Percentiles rank a stretch among this genome's conserved stretches.
Conservation (phyloP, 306 rosid genomes). For the Corylus heterophylla region DNA sequence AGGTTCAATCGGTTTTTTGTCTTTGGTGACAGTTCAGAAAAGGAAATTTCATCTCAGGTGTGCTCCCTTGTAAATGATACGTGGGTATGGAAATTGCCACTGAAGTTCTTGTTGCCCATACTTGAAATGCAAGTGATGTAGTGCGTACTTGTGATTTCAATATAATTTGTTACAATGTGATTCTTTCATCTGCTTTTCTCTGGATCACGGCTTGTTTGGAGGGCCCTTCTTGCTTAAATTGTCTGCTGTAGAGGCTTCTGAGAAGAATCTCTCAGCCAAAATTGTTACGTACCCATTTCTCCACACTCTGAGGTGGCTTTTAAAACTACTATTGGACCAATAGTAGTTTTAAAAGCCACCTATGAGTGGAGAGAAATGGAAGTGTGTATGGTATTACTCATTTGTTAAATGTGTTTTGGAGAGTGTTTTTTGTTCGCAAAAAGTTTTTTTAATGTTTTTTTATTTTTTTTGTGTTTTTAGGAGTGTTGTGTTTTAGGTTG, state of each 20-base stretch:
- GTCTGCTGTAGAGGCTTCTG: not conserved
- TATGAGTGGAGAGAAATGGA: no score
- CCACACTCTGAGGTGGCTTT: no score
- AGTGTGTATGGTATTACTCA: no score
- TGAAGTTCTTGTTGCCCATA: constrained; percentile 14
- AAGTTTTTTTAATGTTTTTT: no score
- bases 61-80: constrained; percentile 39
- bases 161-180: constrained; percentile 14
- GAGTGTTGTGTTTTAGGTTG: not conserved
- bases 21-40: constrained; percentile 19
- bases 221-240: not conserved
- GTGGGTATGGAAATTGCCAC: constrained; percentile 13
- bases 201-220: not conserved
- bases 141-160: constrained; percentile 2
- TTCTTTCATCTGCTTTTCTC: not conserved
- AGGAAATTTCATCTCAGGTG: constrained; percentile 21
- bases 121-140: constrained; percentile 18
- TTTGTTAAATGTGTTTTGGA: no score
- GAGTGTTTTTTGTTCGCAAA: no score
- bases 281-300: not conserved
- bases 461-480: no score
- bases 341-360: no score
- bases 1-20: constrained; percentile 13
- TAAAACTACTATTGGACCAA: no score
- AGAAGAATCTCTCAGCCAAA: not conserved